A percentile compares a stretch with the other conserved stretches of the same genome.
Conservation (phyloP, 1,284 basidiomycete genomes). For the Ceratobasidium sp. region DNA sequence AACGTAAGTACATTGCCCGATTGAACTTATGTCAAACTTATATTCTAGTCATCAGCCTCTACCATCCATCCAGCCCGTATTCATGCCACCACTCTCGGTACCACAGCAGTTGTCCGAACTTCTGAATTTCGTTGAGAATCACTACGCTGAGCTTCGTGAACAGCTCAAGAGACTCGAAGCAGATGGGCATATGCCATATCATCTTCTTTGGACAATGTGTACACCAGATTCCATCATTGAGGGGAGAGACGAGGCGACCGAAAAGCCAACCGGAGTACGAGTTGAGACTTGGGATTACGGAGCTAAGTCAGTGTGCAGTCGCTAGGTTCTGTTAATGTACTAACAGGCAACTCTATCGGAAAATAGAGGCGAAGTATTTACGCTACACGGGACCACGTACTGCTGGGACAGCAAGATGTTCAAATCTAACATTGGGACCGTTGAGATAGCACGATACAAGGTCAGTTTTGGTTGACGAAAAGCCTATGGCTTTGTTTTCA, state of each 20-base stretch:
- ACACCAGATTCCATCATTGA: constrained; percentile 3
- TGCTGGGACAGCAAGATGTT: constrained; percentile 24
- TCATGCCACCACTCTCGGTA: constrained; percentile 1
- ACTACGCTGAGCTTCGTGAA: constrained; percentile 2
- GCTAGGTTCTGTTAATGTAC: neutral
- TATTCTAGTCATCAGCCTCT: neutral
- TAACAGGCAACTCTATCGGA: neutral
- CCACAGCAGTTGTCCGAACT: constrained; percentile 16
- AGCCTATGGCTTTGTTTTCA: neutral
- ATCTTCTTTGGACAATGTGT: constrained; percentile 20
- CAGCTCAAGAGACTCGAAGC: neutral
- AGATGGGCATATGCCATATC: constrained; percentile 2
- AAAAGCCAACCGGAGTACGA: constrained; percentile 12
- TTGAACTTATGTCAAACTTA: neutral
- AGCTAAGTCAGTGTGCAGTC: neutral
- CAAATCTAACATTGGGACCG: neutral
- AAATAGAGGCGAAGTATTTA: constrained; percentile 17
- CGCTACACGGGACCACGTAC: constrained; percentile 3
- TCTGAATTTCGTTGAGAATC: constrained; percentile 1
- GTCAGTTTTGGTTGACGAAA: neutral
- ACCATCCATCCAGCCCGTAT: neutral
- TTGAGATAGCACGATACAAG: constrained; percentile 16
- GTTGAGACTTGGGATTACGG: constrained; percentile 27
- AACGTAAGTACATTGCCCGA: neutral
- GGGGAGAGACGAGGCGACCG: constrained; percentile 8